phyloP scores from a whole-genome alignment of 2,329 filamentous ascomycete genomes.

The Huntiella omanensis region DNA sequence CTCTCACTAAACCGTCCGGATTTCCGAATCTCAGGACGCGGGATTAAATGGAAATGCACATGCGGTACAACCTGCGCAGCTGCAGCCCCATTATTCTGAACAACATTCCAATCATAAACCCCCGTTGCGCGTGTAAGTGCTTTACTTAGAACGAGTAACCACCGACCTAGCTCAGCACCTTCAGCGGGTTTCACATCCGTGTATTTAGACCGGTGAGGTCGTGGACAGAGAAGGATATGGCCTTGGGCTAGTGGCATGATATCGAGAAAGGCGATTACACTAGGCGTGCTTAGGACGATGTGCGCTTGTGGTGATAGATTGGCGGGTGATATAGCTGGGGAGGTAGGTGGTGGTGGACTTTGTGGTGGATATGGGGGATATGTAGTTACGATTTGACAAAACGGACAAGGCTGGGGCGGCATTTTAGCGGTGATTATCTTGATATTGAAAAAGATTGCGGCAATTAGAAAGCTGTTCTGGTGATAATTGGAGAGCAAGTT shows the following conservation, averaged over 20 bases:
- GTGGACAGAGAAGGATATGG: slow-evolving; percentile 66
- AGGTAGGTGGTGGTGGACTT: slow-evolving; percentile 22
- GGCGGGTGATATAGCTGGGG: slow-evolving; percentile 15
- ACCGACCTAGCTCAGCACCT: slow-evolving; percentile 45
- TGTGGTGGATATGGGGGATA: slow-evolving; percentile 30
- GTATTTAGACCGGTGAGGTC: slow-evolving; percentile 60
- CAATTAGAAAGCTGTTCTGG: too few species aligned
- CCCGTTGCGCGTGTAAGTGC: slow-evolving; percentile 52
- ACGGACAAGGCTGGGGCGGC: slow-evolving; percentile 28
- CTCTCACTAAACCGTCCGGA: slow-evolving; percentile 37
- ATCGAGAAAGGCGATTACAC: slow-evolving; percentile 76
- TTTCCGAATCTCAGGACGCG: slow-evolving; percentile 49
- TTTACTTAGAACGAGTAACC: slow-evolving; percentile 52
- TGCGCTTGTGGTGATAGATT: slow-evolving; percentile 29
- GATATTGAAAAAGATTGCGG: too few species aligned
- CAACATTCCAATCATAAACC: slow-evolving; percentile 78
- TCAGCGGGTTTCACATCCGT: slow-evolving; percentile 39
- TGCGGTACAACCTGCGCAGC: slow-evolving; percentile 88
- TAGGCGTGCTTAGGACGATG: slow-evolving; percentile 58
- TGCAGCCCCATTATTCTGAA: slow-evolving; percentile 83
- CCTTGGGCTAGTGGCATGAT: slow-evolving; percentile 74
- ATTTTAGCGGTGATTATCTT: background rate
- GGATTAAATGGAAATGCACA: slow-evolving; percentile 89
- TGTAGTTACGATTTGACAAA: slow-evolving; percentile 37
- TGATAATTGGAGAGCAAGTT: too few species aligned